phyloP scores from a whole-genome alignment of 768 basidiomycete species.

The Tulasnella sp. region DNA sequence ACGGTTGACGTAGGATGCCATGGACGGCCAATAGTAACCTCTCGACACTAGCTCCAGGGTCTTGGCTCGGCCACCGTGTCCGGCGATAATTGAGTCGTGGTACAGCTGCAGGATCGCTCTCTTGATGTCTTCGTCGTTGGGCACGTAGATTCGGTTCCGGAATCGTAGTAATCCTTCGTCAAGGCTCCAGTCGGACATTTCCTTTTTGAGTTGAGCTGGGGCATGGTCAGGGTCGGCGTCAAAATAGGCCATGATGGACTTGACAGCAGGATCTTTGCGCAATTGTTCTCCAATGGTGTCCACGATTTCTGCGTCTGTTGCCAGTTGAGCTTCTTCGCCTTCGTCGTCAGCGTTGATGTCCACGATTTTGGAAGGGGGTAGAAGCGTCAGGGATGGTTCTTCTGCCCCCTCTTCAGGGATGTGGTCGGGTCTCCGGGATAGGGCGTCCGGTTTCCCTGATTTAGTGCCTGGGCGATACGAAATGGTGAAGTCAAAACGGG shows the following conservation, averaged over 20 bases:
- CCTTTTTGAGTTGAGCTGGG: not conserved
- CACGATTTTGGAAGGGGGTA: not conserved
- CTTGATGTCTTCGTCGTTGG: not conserved
- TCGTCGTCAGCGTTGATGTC: too few species aligned
- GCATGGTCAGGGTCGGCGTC: not conserved
- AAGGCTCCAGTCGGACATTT: not conserved
- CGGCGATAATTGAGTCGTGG: not conserved
- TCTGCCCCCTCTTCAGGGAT: constrained; percentile 29
- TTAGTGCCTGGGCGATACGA: constrained; percentile 23
- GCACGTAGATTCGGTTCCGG: too few species aligned
- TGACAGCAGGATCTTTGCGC: too few species aligned
- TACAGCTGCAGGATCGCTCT: not conserved
- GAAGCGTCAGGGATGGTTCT: not conserved
- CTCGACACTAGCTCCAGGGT: constrained; percentile 38
- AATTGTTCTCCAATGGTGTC: not conserved
- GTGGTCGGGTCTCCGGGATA: not conserved
- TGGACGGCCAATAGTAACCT: constrained; percentile 39
- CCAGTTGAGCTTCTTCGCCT: not conserved
- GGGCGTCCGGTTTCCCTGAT: constrained; percentile 28
- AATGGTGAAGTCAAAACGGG: constrained; percentile 37
- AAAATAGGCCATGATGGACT: too few species aligned
- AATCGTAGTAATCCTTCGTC: not conserved
- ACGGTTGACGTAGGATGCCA: constrained; percentile 36
- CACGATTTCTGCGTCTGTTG: not conserved
- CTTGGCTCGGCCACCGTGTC: constrained; percentile 37